These are phyloP conservation scores for Penicillium taxi DNA, from an alignment of 495 filamentous ascomycete genomes.

Conservation along the genomic window DNA sequence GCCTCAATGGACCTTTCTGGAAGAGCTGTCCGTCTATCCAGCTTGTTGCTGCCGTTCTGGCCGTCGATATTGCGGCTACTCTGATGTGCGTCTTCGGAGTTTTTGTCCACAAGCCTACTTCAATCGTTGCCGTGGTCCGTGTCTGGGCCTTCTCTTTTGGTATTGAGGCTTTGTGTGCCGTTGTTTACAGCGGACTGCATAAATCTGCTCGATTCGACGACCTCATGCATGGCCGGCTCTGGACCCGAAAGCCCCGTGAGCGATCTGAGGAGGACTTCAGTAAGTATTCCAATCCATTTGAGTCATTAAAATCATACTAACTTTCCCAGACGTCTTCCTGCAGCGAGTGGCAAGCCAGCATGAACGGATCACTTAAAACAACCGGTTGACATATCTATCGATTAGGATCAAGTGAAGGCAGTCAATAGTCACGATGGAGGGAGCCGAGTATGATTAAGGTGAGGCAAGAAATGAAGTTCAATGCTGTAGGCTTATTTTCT, in stretches of 20 bases:
- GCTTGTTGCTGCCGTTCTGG: conserved; percentile 62
- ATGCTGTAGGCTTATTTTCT: too few relatives aligned
- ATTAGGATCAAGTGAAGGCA: too few relatives aligned
- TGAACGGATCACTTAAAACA: not conserved
- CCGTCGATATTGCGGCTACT: conserved; percentile 76
- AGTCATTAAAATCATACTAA: not conserved
- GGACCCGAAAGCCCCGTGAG: conserved; percentile 66
- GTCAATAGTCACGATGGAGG: too few relatives aligned
- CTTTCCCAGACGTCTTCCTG: conserved; percentile 57
- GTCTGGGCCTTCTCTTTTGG: conserved; percentile 88
- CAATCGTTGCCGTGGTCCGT: conserved; percentile 71
- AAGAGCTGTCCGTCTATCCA: conserved; percentile 77
- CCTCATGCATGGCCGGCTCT: conserved; percentile 82
- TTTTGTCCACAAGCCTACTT: conserved; percentile 59
- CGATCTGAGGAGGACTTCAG: conserved; percentile 76
- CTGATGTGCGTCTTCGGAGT: conserved; percentile 77
- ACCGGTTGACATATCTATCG: too few relatives aligned
- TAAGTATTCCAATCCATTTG: too few relatives aligned
- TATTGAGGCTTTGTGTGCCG: conserved; percentile 57
- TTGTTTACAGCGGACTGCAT: conserved; percentile 71
- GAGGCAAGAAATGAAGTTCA: too few relatives aligned
- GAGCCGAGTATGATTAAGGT: too few relatives aligned
- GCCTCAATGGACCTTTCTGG: conserved; percentile 81
- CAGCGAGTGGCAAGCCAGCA: conserved; percentile 48
- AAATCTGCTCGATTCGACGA: conserved; percentile 74